Evolutionary conservation across 1,284 basidiomycete genomes (phyloP), one percentile per base, ranked within the genome.

Genomic region (Cutaneotrichosporon sp.): DNA sequence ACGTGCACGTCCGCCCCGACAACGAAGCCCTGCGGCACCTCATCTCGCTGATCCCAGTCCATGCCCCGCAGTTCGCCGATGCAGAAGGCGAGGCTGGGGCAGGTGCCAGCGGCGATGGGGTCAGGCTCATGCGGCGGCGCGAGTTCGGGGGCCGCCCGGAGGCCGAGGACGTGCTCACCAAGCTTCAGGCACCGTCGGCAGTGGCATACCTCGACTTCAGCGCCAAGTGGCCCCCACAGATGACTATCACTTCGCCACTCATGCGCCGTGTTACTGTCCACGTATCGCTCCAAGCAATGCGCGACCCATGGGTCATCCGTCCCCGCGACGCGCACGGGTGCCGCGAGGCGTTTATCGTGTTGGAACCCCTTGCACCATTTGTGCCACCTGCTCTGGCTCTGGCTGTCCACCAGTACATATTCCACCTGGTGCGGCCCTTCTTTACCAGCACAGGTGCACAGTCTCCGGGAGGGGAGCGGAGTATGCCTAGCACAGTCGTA

Each of bases 121-220:
- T 44, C n/a, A 27, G 42, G 3, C 16, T 44, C 27, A 44, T 44
- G 42, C 42, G 42, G 19, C 42, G 42, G 3, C 42, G 29, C 29
- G 42, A 44, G 29, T 29, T 44, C 17, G 42, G 42, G 10, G 42
- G 42, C 19, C 42, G 27, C 10, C 20, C 22, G 27, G 27, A 31
- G 11, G 42, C 42, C 19, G 42, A 44, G 19, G 42, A 44, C 42
- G 42, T 44, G 16, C 29, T 32, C 42, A 44, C 42, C 42, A 44
- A 44, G 42, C 42, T 44, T 19, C 42, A 44, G 29, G 19, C 42
- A 16, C 29, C 42, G 12, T 32, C 27, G 5, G 42, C 42, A 5
- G 29, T 44, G 4, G 42, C 27, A 4, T 44, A 44, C 19, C 29
- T 44, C 29, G 42, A 44, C 19, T 44, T 44, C 42, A 27, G 19